These are phyloP conservation scores for Ustanciosporium gigantosporum DNA, from an alignment of 1,284 basidiomycete species.

Conservation along the genomic window DNA sequence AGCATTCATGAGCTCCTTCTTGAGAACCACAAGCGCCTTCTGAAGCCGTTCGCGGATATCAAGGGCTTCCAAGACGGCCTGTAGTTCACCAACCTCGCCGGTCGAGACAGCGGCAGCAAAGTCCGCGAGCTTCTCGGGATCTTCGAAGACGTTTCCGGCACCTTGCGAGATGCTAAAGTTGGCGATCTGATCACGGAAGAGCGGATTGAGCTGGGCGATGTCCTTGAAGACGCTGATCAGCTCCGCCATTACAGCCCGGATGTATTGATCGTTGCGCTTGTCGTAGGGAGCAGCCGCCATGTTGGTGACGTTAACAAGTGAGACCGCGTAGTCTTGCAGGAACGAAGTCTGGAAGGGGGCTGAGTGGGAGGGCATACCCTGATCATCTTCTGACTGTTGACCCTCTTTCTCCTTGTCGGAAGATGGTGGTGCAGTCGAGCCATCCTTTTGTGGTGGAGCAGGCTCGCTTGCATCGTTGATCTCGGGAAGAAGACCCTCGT, in stretches of 20 bases:
- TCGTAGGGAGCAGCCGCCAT: conserved; percentile 75
- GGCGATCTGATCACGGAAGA: conserved; percentile 97
- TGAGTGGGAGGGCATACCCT: conserved; percentile 45
- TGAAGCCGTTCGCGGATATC: conserved; percentile 85
- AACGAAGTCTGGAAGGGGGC: conserved; percentile 80
- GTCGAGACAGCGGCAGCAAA: conserved; percentile 95
- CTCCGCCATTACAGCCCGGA: conserved; percentile 93
- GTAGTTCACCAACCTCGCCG: conserved; percentile 86
- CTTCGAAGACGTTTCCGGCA: conserved; percentile 95
- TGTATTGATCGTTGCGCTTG: conserved; percentile 73
- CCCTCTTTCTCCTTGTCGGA: neutral
- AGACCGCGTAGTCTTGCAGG: conserved; percentile 84
- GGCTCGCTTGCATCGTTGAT: conserved; percentile 26
- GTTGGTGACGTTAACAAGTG: conserved; percentile 91
- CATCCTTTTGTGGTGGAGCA: too few species aligned
- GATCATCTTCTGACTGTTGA: conserved; percentile 1
- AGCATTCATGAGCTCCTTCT: conserved; percentile 97
- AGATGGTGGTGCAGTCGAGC: conserved; percentile 12
- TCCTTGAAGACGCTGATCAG: conserved; percentile 98
- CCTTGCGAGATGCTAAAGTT: conserved; percentile 95
- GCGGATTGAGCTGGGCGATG: conserved; percentile 92
- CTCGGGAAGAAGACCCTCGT: conserved; percentile 36
- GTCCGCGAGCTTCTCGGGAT: conserved; percentile 96
- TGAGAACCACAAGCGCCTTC: conserved; percentile 87
- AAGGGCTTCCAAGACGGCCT: conserved; percentile 87